Percentiles rank a stretch among this genome's conserved stretches.
Conservation (phyloP, 371 early-diverging fungal genomes). For the Mucor irregularis region DNA sequence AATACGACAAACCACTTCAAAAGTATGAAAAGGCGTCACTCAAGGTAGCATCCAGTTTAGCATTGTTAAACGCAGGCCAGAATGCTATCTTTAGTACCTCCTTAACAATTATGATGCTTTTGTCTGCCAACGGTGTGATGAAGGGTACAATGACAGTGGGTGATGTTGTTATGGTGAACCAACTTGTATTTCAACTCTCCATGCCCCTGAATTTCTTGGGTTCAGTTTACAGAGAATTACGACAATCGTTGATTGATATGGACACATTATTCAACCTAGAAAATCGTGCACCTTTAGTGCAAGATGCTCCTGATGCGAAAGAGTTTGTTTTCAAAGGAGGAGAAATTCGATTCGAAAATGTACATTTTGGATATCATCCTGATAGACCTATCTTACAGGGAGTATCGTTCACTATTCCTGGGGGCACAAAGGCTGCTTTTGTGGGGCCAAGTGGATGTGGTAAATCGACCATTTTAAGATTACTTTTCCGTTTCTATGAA, state of each 20-base stretch:
- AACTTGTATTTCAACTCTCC: conserved; percentile 91
- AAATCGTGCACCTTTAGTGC: conserved; percentile 51
- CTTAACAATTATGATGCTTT: conserved; percentile 90
- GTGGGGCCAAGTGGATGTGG: conserved; percentile 97
- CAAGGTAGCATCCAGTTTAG: conserved; percentile 84
- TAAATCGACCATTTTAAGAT: conserved; percentile 80
- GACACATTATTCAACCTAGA: conserved; percentile 89
- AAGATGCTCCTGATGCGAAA: conserved; percentile 59
- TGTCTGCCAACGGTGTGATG: conserved; percentile 87
- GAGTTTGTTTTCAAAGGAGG: conserved; percentile 59
- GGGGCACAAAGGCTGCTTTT: conserved; percentile 89
- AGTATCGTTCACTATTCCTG: conserved; percentile 82
- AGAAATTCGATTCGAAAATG: conserved; percentile 82
- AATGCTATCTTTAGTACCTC: conserved; percentile 89
- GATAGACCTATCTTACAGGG: conserved; percentile 75
- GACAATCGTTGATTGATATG: conserved; percentile 95
- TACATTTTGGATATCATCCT: conserved; percentile 83
- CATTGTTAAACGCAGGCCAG: conserved; percentile 92
- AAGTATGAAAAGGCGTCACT: conserved; percentile 92
- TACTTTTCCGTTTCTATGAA: conserved; percentile 87
- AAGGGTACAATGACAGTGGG: conserved; percentile 89
- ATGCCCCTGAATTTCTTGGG: conserved; percentile 96
- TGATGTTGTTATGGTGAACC: conserved; percentile 96
- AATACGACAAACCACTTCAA: conserved; percentile 82
- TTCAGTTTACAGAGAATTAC: conserved; percentile 94